Percentiles rank a stretch among this genome's conserved stretches.
phyloP scores from a whole-genome alignment of 2,329 filamentous ascomycete genomes.

The Fusarium sublunatum region DNA sequence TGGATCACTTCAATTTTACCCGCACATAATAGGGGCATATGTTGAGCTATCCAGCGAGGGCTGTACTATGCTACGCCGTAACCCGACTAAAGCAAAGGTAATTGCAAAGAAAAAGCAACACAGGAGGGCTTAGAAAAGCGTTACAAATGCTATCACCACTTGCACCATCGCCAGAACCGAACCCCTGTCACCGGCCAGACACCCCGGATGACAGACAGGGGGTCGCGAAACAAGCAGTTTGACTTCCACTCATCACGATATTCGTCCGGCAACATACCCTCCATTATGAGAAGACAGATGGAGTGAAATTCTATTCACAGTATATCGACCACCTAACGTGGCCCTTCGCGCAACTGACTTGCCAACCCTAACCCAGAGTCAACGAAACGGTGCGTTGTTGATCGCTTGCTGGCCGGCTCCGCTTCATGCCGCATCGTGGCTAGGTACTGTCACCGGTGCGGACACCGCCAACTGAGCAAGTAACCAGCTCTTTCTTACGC shows the following conservation, averaged over 20 bases:
- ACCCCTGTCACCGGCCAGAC: slow-evolving; percentile 27
- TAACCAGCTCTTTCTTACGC: slow-evolving; percentile 26
- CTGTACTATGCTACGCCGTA: slow-evolving; percentile 33
- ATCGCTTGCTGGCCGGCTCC: slow-evolving; percentile 35
- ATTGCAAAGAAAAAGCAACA: slow-evolving; percentile 32
- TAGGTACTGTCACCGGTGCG: slow-evolving; percentile 39
- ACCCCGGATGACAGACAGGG: slow-evolving; percentile 37
- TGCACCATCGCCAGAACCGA: slow-evolving; percentile 24
- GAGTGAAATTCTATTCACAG: slow-evolving; percentile 19
- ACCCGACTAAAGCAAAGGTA: slow-evolving; percentile 17
- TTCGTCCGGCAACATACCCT: slow-evolving; percentile 29
- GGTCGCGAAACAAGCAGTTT: slow-evolving; percentile 34
- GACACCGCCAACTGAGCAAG: slow-evolving; percentile 35
- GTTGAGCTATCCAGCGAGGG: slow-evolving; percentile 10
- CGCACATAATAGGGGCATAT: slow-evolving; percentile 21
- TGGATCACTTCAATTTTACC: slow-evolving; percentile 28
- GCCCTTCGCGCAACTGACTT: slow-evolving; percentile 22
- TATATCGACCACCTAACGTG: not conserved
- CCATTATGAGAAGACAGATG: slow-evolving; percentile 12
- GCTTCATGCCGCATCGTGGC: slow-evolving; percentile 38
- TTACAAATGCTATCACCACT: slow-evolving; percentile 22
- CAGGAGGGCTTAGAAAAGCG: slow-evolving; percentile 15
- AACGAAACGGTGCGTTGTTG: slow-evolving; percentile 24
- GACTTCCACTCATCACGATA: slow-evolving; percentile 33
- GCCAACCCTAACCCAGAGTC: slow-evolving; percentile 16